phyloP scores from a whole-genome alignment of 805 yeast genomes.

The Metschnikowia cerradonensis region DNA sequence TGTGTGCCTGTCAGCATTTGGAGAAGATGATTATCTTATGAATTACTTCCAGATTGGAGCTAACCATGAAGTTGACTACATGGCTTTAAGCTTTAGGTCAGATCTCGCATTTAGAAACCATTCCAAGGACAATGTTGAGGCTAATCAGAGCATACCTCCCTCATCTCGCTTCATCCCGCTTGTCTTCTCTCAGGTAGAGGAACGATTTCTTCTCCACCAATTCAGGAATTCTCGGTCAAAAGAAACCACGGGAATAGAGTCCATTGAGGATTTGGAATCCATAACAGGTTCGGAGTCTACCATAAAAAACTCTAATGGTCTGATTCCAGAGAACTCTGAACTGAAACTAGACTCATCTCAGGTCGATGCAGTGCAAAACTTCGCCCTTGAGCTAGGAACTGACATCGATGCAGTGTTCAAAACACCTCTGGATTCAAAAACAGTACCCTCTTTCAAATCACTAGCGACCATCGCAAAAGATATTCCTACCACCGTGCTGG shows the following conservation, averaged over 20 bases:
- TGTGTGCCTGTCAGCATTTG: conserved; percentile 1
- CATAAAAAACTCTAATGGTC: background rate
- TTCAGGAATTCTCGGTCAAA: background rate
- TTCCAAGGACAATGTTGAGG: background rate
- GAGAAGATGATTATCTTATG: background rate
- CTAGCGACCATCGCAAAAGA: conserved; percentile 18
- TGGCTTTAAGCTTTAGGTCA: background rate
- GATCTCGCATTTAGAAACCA: background rate
- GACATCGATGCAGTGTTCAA: conserved; percentile 8
- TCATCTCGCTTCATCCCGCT: background rate
- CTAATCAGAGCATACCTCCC: background rate
- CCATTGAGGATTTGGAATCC: too few species aligned
- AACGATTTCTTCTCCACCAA: background rate
- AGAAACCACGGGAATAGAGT: background rate
- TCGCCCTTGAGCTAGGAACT: conserved; percentile 27
- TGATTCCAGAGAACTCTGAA: background rate
- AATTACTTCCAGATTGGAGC: background rate
- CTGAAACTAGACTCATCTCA: background rate
- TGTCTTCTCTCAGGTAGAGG: background rate
- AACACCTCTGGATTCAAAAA: background rate
- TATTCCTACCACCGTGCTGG: conserved; percentile 20
- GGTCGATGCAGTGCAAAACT: conserved; percentile 22
- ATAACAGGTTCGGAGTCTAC: too few species aligned
- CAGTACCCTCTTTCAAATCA: conserved; percentile 5
- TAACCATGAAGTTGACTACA: background rate